These are phyloP conservation scores for Eucalyptus globulus DNA, from an alignment of 345 rosid species.

Conservation along the genomic window DNA sequence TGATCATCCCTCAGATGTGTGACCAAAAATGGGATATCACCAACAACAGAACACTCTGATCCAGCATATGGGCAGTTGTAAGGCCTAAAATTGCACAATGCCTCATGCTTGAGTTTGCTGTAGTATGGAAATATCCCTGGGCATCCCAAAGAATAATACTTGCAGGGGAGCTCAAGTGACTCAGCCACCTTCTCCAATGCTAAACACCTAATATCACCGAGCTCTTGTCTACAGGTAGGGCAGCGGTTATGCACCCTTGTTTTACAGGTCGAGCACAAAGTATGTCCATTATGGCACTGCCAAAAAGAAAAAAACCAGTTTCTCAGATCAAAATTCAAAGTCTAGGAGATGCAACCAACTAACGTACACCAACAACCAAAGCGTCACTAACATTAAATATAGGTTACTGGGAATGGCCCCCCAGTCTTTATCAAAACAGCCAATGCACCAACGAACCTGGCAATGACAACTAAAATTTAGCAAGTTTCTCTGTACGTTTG, in stretches of 20 bases:
- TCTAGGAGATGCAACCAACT: neutral
- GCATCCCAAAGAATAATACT: conserved; percentile 31
- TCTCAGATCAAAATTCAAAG: neutral
- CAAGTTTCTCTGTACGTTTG: neutral
- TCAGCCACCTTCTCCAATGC: conserved; percentile 45
- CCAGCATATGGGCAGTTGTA: conserved; percentile 47
- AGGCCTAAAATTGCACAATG: conserved; percentile 38
- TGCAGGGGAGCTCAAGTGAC: conserved; percentile 42
- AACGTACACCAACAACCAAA: neutral
- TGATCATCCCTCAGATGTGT: conserved; percentile 39
- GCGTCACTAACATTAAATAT: neutral
- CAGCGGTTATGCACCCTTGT: conserved; percentile 40
- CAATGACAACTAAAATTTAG: neutral
- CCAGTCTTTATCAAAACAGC: neutral
- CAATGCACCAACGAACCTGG: neutral
- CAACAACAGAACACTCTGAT: conserved; percentile 30
- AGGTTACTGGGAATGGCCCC: neutral
- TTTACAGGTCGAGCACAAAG: conserved; percentile 41
- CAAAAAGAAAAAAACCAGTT: neutral
- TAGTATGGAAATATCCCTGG: conserved; percentile 43
- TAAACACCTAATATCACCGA: conserved; percentile 40
- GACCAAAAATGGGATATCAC: conserved; percentile 36
- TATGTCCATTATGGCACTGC: conserved; percentile 50
- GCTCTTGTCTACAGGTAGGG: conserved; percentile 49
- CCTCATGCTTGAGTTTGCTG: conserved; percentile 40